Conservation (phyloP, 2,329 filamentous ascomycete species). For the Fusarium chuoi region DNA sequence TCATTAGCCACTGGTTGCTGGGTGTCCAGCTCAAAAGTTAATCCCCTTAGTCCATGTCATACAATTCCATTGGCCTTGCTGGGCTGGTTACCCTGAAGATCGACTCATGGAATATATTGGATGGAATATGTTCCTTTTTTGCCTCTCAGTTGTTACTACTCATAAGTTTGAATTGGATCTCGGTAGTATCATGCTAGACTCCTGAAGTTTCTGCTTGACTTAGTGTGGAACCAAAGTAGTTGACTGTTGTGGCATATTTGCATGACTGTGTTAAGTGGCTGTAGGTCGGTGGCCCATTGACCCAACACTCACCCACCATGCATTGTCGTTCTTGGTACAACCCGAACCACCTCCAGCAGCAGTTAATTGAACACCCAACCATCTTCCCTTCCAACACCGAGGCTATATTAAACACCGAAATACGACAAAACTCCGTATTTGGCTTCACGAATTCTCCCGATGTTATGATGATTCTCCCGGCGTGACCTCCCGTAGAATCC, state of each 20-base stretch:
- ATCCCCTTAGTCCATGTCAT: slow-evolving; percentile 4
- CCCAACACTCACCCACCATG: background rate
- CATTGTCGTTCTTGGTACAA: background rate
- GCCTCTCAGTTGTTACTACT: background rate
- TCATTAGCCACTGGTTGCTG: slow-evolving; percentile 23
- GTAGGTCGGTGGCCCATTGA: background rate
- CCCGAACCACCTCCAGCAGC: slow-evolving; percentile 15
- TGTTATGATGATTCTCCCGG: slow-evolving; percentile 11
- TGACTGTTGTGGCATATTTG: background rate
- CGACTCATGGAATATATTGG: background rate
- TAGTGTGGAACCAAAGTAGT: background rate
- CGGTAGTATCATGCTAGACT: background rate
- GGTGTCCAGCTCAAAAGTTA: slow-evolving; percentile 26
- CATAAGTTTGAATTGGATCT: background rate
- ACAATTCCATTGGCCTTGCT: background rate
- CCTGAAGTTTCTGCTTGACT: no score
- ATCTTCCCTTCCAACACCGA: background rate
- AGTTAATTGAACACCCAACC: background rate
- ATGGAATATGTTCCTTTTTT: background rate
- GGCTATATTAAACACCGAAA: slow-evolving; percentile 18
- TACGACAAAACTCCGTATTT: slow-evolving; percentile 27
- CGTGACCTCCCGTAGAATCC: slow-evolving; percentile 22
- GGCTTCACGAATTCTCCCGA: slow-evolving; percentile 26
- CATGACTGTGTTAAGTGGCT: background rate
- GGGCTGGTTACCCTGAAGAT: slow-evolving; percentile 26